Evolutionary conservation across 371 early-diverging fungal species (phyloP), one percentile per base, ranked within the genome.

Genomic region (Mortierella sp.): DNA sequence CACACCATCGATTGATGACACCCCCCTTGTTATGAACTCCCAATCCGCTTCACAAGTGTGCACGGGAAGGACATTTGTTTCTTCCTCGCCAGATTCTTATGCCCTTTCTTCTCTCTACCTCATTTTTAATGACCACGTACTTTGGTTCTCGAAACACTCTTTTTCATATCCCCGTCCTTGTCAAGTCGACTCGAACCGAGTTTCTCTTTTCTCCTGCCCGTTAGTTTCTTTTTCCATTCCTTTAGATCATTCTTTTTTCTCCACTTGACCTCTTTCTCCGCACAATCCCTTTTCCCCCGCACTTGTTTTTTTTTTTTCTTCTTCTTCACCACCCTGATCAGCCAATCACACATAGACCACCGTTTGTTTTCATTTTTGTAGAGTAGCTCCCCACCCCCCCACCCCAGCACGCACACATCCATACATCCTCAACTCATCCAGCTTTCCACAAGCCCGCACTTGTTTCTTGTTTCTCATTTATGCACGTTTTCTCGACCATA

Each of bases 221-320:
- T 28, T 43, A 37, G 46, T 46, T 72, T n/a, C 24, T 37, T 50
- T 21, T 43, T 50, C 43, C 21, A 24, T 48, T 28, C n/a, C n/a
- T n/a, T 28, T 19, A 6, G 26, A 6, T 26, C 53, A 14, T 57
- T 31, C 14, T 59, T 57, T 24, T 44, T 40, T 16, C 48, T 46
- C 51, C 46, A 13, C 24, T 46, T 4, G 43, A 46, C 11, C 21
- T 24, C 11, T 37, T 73, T 34, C 53, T n/a, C n/a, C n/a, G n/a
- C n/a, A 64, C 64, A 24, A 54, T 10, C 46, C 0, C 24, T 24
- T 46, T 71, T 16, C 31, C 26, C 73, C 72, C 46, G 71, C 55
- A 44, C 51, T n/a, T 48, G 37, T 59, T 37, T 51, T 72, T 72
- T 59, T 71, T 57, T 11, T 21, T 59, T n/a, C n/a, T n/a, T n/a